Percentiles rank a stretch among this genome's conserved stretches.
These are phyloP conservation scores for Fusarium hostae DNA, from an alignment of 2,329 filamentous ascomycete genomes.

Conservation along the genomic window DNA sequence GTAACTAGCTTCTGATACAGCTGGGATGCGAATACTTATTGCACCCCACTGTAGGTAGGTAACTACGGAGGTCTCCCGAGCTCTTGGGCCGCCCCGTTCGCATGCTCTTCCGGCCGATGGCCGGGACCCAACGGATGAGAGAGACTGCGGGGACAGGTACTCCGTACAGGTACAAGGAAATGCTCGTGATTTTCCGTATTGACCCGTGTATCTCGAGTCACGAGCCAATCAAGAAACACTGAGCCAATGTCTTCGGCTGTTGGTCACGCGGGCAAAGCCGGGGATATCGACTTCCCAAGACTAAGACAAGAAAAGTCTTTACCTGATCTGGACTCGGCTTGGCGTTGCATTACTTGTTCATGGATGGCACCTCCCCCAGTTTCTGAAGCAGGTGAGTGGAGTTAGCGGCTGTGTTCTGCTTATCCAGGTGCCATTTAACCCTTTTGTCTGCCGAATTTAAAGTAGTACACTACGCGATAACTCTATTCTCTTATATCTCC, in stretches of 20 bases:
- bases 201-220: background rate
- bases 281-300: conserved; percentile 33
- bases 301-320: conserved; percentile 15
- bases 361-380: conserved; percentile 28
- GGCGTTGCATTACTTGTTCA: background rate
- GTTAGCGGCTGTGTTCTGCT: conserved; percentile 15
- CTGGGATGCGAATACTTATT: too few species aligned
- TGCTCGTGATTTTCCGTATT: conserved; percentile 9
- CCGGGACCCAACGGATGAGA: conserved; percentile 31
- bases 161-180: background rate
- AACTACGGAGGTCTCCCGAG: conserved; percentile 35
- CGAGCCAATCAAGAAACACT: conserved; percentile 5
- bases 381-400: conserved; percentile 24
- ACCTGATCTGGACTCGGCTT: conserved; percentile 21
- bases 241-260: background rate
- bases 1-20: too few species aligned
- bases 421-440: conserved; percentile 31
- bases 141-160: conserved; percentile 18
- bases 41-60: too few species aligned
- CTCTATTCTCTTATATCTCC: conserved; percentile 17
- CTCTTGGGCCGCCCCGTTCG: conserved; percentile 13
- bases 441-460: conserved; percentile 32
- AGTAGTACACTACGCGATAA: background rate
- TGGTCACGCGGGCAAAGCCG: conserved; percentile 43
- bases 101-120: conserved; percentile 15